Conservation (phyloP, 1,284 basidiomycete genomes). For the Clitocybe nebularis region DNA sequence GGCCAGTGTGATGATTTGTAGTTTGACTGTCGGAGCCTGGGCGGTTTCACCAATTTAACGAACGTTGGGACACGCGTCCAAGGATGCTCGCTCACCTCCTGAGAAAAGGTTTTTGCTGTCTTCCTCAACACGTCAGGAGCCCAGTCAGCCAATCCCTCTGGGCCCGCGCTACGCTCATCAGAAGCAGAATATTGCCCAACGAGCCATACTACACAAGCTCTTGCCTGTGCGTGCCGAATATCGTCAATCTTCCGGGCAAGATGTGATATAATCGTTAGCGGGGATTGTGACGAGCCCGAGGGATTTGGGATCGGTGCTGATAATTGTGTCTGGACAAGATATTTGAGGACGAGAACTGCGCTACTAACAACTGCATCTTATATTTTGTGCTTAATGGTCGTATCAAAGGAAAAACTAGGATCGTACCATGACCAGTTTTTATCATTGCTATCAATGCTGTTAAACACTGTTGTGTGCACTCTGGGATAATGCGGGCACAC, state of each 20-base stretch:
- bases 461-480: slow-evolving; percentile 68
- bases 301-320: slow-evolving; percentile 27
- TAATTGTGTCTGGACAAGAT: slow-evolving; percentile 71
- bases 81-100: slow-evolving; percentile 70
- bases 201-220: slow-evolving; percentile 86
- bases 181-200: slow-evolving; percentile 78
- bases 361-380: slow-evolving; percentile 70
- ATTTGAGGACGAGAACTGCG: slow-evolving; percentile 81
- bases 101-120: slow-evolving; percentile 65
- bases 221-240: slow-evolving; percentile 73
- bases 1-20: slow-evolving; percentile 80
- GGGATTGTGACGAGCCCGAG: slow-evolving; percentile 39
- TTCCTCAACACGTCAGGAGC: slow-evolving; percentile 84
- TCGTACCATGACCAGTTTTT: slow-evolving; percentile 64
- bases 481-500: slow-evolving; percentile 65
- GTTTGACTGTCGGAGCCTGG: slow-evolving; percentile 66
- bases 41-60: too few species aligned
- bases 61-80: too few species aligned
- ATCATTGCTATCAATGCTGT: slow-evolving; percentile 76
- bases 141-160: slow-evolving; percentile 53
- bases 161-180: slow-evolving; percentile 23
- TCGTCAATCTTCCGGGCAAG: slow-evolving; percentile 74
- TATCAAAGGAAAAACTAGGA: background rate
- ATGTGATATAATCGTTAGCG: slow-evolving; percentile 66
- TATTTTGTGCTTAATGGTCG: slow-evolving; percentile 2